Base-by-base conservation (phyloP, 352 stramenopile genomes). In the Phytophthora sp. region DNA sequence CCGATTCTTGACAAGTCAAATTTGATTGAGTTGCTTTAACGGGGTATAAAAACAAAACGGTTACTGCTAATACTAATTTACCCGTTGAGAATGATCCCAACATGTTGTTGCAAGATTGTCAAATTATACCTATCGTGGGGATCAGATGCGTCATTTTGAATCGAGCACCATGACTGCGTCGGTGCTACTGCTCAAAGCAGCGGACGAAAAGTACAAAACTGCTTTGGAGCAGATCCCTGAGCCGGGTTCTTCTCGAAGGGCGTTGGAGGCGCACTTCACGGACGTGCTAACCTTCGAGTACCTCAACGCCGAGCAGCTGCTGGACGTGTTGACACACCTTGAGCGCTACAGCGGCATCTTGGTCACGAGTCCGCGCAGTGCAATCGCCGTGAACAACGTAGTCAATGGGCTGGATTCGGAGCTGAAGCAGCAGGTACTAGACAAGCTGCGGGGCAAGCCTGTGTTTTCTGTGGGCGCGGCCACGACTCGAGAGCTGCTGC, bases 251-350 rank as follows among this genome's bases (percentile, higher is more conserved):
- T 54, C 38, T 20, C 53, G 41, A 29, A 39, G 27, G 4, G 9
- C 3, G 18, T 21, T 73, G 39, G 57, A 58, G 31, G 74, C 27
- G 1, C 53, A 83, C 47, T 94, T 94, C 50, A 71, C 74, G 0
- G 81, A 94, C 13, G 84, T 93, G 12, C 42, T 94, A 49, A 78
- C 69, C 27, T 94, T 92, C 53, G 73, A 84, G 20, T 91, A 84
- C 63, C 55, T 91, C 8, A 89, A 92, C 52, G 30, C n/a, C 1
- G 65, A 73, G 36, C 61, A 50, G 12, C 61, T 93, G 45, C 31
- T 57, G 16, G 63, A 77, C 11, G 66, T 81, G 13, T 39, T 90
- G 56, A 60, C 67, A 21, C 57, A 82, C 20, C 45, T 94, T n/a
- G 70, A 81, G 23, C 54, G 60, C 42, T 89, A 86, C 57, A 77